These are phyloP conservation scores for Flagelloscypha sp. DNA, from an alignment of 768 basidiomycete species.

Conservation along the genomic window DNA sequence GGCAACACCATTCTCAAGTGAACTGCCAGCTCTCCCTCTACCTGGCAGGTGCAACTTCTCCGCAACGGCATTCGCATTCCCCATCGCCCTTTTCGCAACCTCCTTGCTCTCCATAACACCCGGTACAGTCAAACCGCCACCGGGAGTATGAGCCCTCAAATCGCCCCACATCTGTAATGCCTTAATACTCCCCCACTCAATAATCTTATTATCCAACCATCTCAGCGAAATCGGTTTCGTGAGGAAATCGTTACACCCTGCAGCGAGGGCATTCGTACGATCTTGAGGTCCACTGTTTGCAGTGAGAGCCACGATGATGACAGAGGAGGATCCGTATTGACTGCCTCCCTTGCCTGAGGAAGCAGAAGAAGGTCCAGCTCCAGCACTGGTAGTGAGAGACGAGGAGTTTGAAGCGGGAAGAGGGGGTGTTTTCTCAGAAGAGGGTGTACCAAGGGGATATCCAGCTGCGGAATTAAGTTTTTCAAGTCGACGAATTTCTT, in stretches of 20 bases:
- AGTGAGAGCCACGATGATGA: constrained; percentile 98
- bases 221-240: constrained; percentile 93
- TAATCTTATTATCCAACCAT: constrained; percentile 97
- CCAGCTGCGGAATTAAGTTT: constrained; percentile 55
- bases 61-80: constrained; percentile 35
- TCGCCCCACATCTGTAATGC: constrained; percentile 91
- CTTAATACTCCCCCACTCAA: constrained; percentile 99
- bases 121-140: no score
- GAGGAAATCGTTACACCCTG: constrained; percentile 97
- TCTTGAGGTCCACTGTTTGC: constrained; percentile 93
- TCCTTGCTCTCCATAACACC: no score
- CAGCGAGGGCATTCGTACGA: constrained; percentile 93
- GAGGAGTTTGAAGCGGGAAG: no score
- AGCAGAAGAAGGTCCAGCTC: no score
- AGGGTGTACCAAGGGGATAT: constrained; percentile 62
- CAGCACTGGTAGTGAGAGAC: no score
- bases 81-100: constrained; percentile 31
- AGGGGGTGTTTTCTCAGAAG: constrained; percentile 33
- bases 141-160: constrained; percentile 49
- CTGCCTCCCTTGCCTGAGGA: no score
- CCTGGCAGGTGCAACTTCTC: constrained; percentile 38
- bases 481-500: constrained; percentile 86
- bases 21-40: constrained; percentile 18
- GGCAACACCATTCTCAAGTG: no score
- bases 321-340: no score